Evolutionary conservation across 2,329 filamentous ascomycete genomes (phyloP).

Genomic region (Ustilaginoidea virens): DNA sequence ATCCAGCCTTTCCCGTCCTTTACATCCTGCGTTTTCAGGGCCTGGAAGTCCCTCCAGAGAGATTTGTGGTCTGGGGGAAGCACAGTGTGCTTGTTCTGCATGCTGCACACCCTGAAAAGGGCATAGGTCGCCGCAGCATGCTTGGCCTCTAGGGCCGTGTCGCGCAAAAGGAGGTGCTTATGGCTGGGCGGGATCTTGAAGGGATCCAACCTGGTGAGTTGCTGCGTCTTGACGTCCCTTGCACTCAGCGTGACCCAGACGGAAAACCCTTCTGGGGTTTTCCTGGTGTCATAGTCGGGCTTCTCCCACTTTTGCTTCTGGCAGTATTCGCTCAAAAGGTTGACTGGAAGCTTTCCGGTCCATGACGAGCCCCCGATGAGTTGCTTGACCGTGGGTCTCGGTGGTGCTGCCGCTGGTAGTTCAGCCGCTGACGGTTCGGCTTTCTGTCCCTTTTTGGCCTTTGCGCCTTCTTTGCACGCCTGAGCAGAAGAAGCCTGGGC

Average conservation of each 20-base stretch:
- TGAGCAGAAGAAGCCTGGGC: slow-evolving; percentile 14
- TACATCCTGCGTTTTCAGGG: slow-evolving; percentile 66
- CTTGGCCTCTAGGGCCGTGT: slow-evolving; percentile 75
- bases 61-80: slow-evolving; percentile 80
- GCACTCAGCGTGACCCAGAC: slow-evolving; percentile 67
- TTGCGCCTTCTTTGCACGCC: slow-evolving; percentile 38
- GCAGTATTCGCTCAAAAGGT: slow-evolving; percentile 84
- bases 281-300: slow-evolving; percentile 76
- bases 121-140: slow-evolving; percentile 90
- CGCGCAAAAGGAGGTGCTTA: slow-evolving; percentile 58
- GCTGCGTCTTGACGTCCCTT: slow-evolving; percentile 68
- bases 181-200: slow-evolving; percentile 68
- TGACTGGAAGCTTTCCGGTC: slow-evolving; percentile 94
- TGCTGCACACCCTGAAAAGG: slow-evolving; percentile 81
- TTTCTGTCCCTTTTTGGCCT: slow-evolving; percentile 25
- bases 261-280: slow-evolving; percentile 58
- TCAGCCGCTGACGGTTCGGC: slow-evolving; percentile 14
- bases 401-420: slow-evolving; percentile 25
- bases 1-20: slow-evolving; percentile 69
- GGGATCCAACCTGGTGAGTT: slow-evolving; percentile 58
- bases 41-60: slow-evolving; percentile 82
- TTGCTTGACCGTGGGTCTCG: slow-evolving; percentile 54
- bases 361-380: slow-evolving; percentile 89
- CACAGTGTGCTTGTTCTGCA: slow-evolving; percentile 92
- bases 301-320: slow-evolving; percentile 93